Base-by-base conservation (phyloP, 2,329 filamentous ascomycete genomes). In the Hymenotorrendiella dingleyae region DNA sequence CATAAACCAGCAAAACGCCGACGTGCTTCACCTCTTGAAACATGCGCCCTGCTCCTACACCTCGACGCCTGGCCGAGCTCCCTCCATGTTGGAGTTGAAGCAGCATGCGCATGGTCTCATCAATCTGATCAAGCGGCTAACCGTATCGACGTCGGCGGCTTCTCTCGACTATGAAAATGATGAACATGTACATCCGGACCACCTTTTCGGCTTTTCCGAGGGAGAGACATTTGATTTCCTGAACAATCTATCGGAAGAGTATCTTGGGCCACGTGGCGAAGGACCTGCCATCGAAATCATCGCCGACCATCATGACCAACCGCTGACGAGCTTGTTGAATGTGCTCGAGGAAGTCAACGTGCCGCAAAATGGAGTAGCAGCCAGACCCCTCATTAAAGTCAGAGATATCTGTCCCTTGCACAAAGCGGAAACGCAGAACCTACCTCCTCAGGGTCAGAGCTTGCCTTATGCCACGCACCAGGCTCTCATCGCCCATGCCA, bases 11-110 rank as follows among this genome's bases (percentile, higher is more conserved):
- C 36, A 38, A 4, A 36, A 35, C 23, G 23, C 36, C 33, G 11
- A 38, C 6, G 10, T 41, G 4, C 19, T 51, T 4, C 23, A 21
- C 1, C 33, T 34, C 4, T 59, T 73, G 41, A 47, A 68, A 29
- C 67, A 78, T 49, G 63, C 78, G 48, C 79, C 76, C 61, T 81
- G 77, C 60, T 65, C 67, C 44, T 79, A 78, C 51, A 62, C 80
- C 28, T 80, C 76, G 2, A 76, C 72, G 2, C 60, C 63, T 10
- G 71, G 69, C 4, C 57, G 63, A 5, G 62, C 74, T 3, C 75
- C 76, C 1, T 79, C 74, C 0, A 63, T 81, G n/a, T 61, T 73
- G 1, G 66, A 73, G 1, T 65, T 81, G 26, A 81, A 81, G 58
- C 70, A 76, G 54, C 77, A 81, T 48, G 73, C 74, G 0, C 77